A percentile compares a stretch with the other conserved stretches of the same genome.
Evolutionary conservation across 2,329 filamentous ascomycete genomes (phyloP).

Genomic region (Phialophora macrospora): DNA sequence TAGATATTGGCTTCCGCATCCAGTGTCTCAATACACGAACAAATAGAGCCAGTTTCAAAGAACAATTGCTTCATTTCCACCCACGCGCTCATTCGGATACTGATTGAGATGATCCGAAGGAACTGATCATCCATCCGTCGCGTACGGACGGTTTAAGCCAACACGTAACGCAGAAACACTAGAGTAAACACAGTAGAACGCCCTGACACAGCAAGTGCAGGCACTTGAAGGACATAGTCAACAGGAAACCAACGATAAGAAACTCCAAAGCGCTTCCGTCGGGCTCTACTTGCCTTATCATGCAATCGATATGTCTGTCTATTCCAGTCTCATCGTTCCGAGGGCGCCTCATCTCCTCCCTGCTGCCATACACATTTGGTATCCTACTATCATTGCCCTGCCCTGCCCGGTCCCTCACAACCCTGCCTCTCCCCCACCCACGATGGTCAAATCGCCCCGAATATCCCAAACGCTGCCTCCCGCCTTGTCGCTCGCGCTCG

Average conservation of each 20-base stretch:
- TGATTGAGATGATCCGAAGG: neutral
- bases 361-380: neutral
- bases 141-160: neutral
- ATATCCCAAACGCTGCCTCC: constrained; percentile 70
- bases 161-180: neutral
- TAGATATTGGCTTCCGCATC: too few relatives aligned
- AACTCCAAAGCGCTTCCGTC: too few relatives aligned
- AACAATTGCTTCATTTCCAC: neutral
- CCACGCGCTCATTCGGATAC: neutral
- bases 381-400: neutral
- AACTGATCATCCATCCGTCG: neutral
- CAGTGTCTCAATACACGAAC: neutral
- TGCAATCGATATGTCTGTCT: too few relatives aligned
- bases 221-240: too few relatives aligned
- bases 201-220: neutral
- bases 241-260: too few relatives aligned
- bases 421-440: constrained; percentile 66
- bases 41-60: neutral
- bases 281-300: too few relatives aligned
- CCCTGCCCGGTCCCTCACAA: constrained; percentile 11
- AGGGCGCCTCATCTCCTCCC: too few relatives aligned
- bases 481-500: constrained; percentile 74
- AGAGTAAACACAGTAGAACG: neutral
- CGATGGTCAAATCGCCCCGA: constrained; percentile 69
- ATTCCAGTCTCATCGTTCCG: too few relatives aligned